Percentiles rank a stretch among this genome's conserved stretches.
phyloP scores from a whole-genome alignment of 768 basidiomycete genomes.

The Lactarius vividus region DNA sequence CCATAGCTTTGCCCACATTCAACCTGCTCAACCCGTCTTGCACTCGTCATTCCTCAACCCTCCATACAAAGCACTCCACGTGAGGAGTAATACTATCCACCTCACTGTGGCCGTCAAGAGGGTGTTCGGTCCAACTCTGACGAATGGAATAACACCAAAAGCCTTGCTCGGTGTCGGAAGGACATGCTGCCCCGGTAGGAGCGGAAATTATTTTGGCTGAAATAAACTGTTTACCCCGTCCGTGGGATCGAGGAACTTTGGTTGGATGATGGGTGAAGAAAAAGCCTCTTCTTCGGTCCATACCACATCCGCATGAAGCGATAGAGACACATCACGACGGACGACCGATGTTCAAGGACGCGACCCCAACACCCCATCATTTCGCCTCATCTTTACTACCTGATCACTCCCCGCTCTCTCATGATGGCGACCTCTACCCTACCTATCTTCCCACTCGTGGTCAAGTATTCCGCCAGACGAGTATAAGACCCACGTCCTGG shows the following conservation, averaged over 20 bases:
- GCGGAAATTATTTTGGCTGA: conserved; percentile 72
- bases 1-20: conserved; percentile 82
- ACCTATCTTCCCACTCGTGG: conserved; percentile 72
- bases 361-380: conserved; percentile 73
- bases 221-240: conserved; percentile 87
- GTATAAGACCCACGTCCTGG: conserved; percentile 64
- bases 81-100: conserved; percentile 68
- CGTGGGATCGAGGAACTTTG: conserved; percentile 79
- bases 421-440: conserved; percentile 47
- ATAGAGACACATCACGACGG: conserved; percentile 36
- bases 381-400: conserved; percentile 87
- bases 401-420: conserved; percentile 71
- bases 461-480: conserved; percentile 61
- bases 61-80: conserved; percentile 75
- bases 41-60: conserved; percentile 68
- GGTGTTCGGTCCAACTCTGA: conserved; percentile 85
- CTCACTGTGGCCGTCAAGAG: conserved; percentile 76
- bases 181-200: conserved; percentile 53
- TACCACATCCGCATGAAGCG: conserved; percentile 4
- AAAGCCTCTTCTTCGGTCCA: conserved; percentile 71
- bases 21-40: conserved; percentile 84
- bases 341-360: conserved; percentile 60
- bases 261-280: conserved; percentile 75
- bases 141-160: conserved; percentile 70
- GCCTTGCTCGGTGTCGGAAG: conserved; percentile 76